A percentile compares a stretch with the other conserved stretches of the same genome.
Conservation (phyloP, 2,329 filamentous ascomycete genomes). For the Aspergillus calidoustus region DNA sequence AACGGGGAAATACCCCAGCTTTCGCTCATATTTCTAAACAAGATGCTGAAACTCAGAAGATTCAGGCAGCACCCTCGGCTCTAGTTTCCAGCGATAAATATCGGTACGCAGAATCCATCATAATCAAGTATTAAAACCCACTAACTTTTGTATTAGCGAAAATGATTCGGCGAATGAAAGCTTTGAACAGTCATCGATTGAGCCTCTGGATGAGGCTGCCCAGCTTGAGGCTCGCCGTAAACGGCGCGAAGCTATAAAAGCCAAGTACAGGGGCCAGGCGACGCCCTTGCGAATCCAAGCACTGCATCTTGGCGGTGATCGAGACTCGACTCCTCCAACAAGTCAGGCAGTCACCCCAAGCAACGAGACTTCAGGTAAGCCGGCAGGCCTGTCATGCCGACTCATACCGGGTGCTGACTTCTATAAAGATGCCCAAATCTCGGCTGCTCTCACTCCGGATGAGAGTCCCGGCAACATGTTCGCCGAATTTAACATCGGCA, state of each 20-base stretch:
- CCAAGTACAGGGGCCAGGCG: constrained; percentile 74
- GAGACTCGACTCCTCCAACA: constrained; percentile 57
- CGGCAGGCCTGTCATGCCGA: not conserved
- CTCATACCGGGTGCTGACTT: constrained; percentile 3
- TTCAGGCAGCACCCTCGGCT: constrained; percentile 53
- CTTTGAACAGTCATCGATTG: constrained; percentile 50
- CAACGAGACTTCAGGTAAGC: constrained; percentile 45
- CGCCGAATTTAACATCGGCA: constrained; percentile 64
- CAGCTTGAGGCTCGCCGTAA: constrained; percentile 84
- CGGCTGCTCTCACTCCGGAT: constrained; percentile 54
- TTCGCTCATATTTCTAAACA: constrained; percentile 63
- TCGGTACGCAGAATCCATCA: constrained; percentile 40
- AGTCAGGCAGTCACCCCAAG: constrained; percentile 49
- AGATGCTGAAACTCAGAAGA: constrained; percentile 71
- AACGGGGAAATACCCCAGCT: constrained; percentile 64
- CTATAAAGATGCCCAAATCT: constrained; percentile 32
- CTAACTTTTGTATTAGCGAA: constrained; percentile 27
- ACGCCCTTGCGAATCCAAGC: constrained; percentile 77
- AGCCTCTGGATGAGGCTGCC: constrained; percentile 77
- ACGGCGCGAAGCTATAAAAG: constrained; percentile 80
- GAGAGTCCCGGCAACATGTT: constrained; percentile 59
- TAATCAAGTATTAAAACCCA: not conserved
- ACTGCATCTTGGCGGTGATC: constrained; percentile 66
- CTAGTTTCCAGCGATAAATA: constrained; percentile 39
- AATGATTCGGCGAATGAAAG: constrained; percentile 22